These are phyloP conservation scores for Tremella yokohamensis DNA, from an alignment of 768 basidiomycete species.

Conservation along the genomic window DNA sequence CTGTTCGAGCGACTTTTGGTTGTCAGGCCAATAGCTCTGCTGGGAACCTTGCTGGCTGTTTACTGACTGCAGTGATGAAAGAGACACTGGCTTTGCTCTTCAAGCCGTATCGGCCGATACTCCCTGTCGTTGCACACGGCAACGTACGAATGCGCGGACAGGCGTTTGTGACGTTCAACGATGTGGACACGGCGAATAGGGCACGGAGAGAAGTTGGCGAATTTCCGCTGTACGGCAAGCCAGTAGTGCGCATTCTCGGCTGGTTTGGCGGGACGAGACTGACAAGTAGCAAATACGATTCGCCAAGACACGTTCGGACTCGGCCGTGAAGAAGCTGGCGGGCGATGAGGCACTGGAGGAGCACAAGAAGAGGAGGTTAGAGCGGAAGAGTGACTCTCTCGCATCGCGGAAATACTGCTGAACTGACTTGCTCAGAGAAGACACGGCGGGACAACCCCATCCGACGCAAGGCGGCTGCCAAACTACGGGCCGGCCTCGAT, in stretches of 20 bases:
- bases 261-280: background rate
- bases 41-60: too few species aligned
- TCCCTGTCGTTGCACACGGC: conserved; percentile 90
- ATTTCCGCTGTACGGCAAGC: conserved; percentile 93
- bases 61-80: conserved; percentile 65
- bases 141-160: conserved; percentile 98
- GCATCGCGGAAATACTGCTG: too few species aligned
- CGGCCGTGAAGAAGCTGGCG: conserved; percentile 75
- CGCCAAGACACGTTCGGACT: conserved; percentile 81
- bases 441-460: conserved; percentile 86
- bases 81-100: conserved; percentile 81
- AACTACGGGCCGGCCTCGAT: conserved; percentile 62
- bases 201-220: conserved; percentile 89
- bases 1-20: background rate
- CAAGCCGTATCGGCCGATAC: conserved; percentile 85
- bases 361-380: conserved; percentile 69
- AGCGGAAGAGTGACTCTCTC: conserved; percentile 72
- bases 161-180: conserved; percentile 90
- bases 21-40: too few species aligned
- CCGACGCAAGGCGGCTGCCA: conserved; percentile 76
- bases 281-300: conserved; percentile 82
- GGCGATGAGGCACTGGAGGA: conserved; percentile 61
- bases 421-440: conserved; percentile 56
- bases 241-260: conserved; percentile 65
- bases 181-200: conserved; percentile 74